Evolutionary conservation across 306 rosid species (phyloP), one percentile per base, ranked within the genome.

Genomic region (Lathyrus sativus): DNA sequence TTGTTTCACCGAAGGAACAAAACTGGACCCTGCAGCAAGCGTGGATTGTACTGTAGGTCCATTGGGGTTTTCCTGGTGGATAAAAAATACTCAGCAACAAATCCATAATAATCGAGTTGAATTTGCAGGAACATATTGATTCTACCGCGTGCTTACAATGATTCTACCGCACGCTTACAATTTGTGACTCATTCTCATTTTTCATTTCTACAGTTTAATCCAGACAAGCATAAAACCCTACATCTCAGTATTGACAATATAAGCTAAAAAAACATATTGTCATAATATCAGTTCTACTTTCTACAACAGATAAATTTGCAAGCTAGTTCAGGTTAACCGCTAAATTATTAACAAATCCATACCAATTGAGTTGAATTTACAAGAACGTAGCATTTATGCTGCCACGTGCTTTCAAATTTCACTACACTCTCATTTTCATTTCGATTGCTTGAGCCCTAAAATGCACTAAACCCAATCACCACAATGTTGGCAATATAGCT

Each of bases 1-100:
- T 68, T 79, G 84, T 67, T 50, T 78, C 67, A 14, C 70, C 50
- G 48, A 49, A 46, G 86, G 79, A 64, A 67, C 72, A 6, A 68
- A 70, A 75, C n/a, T 37, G 29, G 85, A 65, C 68, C 70, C 82
- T 15, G 55, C 62, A 42, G 84, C 51, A 19, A 70, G 77, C 14
- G 50, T 37, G 49, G 88, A 41, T 57, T 31, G 81, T 65, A 74
- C 79, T 8, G 67, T 41, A 33, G 85, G 65, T 70, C 60, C 45
- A 57, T 56, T 70, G 54, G 41, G 80, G 66, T 77, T 83, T 67
- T 72, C 90, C 88, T 88, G 87, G 44, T 53, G 54, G 11, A 76
- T 18, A 70, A 33, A 72, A 58, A 65, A 18, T 4, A 53, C 48
- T 63, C 65, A 14, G 60, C 57, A 62, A 62, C 63, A 70, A 44